phyloP scores from a whole-genome alignment of 345 rosid species.

The Arabis hirsuta region DNA sequence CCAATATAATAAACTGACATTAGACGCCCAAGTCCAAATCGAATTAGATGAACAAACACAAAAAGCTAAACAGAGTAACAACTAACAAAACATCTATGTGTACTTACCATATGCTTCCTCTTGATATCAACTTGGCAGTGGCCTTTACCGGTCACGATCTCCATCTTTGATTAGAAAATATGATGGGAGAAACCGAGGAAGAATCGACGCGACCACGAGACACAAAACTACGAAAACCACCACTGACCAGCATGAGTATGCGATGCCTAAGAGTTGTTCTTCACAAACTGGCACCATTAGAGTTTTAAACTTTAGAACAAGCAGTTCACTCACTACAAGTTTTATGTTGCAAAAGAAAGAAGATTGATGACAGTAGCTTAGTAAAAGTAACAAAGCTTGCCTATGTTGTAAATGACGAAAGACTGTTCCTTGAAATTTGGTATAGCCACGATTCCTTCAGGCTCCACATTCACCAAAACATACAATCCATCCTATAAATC shows the following conservation, averaged over 20 bases:
- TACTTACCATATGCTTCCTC: conserved; percentile 1
- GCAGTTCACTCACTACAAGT: not conserved
- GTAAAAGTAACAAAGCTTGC: conserved; percentile 42
- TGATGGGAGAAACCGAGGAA: conserved; percentile 65
- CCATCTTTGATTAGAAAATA: conserved; percentile 47
- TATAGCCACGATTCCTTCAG: conserved; percentile 83
- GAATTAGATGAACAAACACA: conserved; percentile 2
- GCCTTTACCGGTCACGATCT: conserved; percentile 43
- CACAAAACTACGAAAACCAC: conserved; percentile 62
- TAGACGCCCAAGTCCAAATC: not conserved
- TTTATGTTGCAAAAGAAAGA: not conserved
- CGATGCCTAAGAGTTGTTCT: conserved; percentile 73
- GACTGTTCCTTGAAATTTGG: conserved; percentile 57
- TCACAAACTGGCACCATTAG: conserved; percentile 67
- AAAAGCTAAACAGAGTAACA: conserved; percentile 15
- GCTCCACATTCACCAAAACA: conserved; percentile 72
- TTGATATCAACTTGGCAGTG: not conserved
- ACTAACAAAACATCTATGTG: conserved; percentile 9
- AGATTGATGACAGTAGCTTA: not conserved
- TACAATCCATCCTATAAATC: conserved; percentile 54
- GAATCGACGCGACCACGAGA: conserved; percentile 54
- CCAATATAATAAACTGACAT: not conserved
- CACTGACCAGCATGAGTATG: conserved; percentile 73
- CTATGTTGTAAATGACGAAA: conserved; percentile 71
- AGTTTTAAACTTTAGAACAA: conserved; percentile 6